These are phyloP conservation scores for Pelargonium citronellum DNA, from an alignment of 441 rosid genomes.

Conservation along the genomic window DNA sequence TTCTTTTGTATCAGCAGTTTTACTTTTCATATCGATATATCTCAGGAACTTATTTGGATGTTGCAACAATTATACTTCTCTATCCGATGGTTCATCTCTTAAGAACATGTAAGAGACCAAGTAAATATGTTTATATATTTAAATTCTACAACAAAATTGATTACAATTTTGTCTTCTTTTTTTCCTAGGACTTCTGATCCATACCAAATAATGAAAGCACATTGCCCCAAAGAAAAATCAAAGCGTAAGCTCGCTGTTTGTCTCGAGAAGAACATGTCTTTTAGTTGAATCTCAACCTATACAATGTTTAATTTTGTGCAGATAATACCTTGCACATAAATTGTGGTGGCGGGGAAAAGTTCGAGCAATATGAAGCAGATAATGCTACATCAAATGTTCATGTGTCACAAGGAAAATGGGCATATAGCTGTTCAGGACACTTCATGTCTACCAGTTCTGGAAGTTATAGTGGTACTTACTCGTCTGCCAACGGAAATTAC, in stretches of 20 bases:
- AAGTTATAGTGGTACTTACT: neutral
- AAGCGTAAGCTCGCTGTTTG: neutral
- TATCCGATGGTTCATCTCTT: constrained; percentile 2
- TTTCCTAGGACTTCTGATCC: constrained; percentile 6
- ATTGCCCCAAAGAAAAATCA: neutral
- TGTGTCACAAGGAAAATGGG: neutral
- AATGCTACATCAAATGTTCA: neutral
- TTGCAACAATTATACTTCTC: neutral
- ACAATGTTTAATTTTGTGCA: neutral
- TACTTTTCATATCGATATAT: neutral
- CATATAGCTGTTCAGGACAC: constrained; percentile 4
- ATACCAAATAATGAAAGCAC: neutral
- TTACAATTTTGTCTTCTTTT: neutral
- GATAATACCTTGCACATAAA: neutral
- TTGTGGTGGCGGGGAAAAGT: neutral
- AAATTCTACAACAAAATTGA: neutral
- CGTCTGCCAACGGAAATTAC: neutral
- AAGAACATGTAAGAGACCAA: constrained; percentile 1
- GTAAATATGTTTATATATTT: neutral
- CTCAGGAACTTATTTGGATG: constrained; percentile 9
- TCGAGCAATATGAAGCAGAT: neutral
- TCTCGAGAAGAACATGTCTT: neutral
- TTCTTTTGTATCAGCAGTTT: neutral
- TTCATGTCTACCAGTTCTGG: neutral
- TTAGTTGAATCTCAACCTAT: neutral